Conservation (phyloP, 2,329 filamentous ascomycete species). For the Microdochium trichocladiopsis region DNA sequence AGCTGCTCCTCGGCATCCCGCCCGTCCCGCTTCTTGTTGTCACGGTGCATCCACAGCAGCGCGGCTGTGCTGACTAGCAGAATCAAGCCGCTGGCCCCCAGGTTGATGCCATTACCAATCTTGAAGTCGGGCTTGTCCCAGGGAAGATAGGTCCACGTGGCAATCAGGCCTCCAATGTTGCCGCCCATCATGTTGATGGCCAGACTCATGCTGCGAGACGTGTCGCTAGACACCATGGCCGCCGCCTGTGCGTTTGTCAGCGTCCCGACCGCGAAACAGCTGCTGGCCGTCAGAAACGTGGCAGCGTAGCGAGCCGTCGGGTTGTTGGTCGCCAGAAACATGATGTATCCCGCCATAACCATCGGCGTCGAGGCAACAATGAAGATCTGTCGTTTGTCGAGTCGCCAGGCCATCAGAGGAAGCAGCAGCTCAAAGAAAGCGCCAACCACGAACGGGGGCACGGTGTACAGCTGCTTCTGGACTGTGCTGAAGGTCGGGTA, state of each 20-base stretch:
- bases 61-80: constrained; percentile 40
- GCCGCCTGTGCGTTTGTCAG: constrained; percentile 61
- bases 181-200: constrained; percentile 1
- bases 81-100: constrained; percentile 47
- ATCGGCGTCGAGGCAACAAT: constrained; percentile 53
- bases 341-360: constrained; percentile 62
- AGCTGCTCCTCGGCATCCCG: constrained; percentile 45
- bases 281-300: constrained; percentile 61
- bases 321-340: constrained; percentile 55
- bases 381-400: constrained; percentile 53
- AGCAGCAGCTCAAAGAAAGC: constrained; percentile 59
- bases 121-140: constrained; percentile 1
- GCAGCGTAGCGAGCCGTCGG: constrained; percentile 57
- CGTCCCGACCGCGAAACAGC: constrained; percentile 56
- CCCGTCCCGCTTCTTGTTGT: constrained; percentile 48
- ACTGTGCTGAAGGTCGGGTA: constrained; percentile 52
- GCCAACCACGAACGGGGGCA: constrained; percentile 64
- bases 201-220: background rate
- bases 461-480: constrained; percentile 61
- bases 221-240: background rate
- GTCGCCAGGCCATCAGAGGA: constrained; percentile 53
- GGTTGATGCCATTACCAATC: constrained; percentile 35
- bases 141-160: background rate
- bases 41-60: constrained; percentile 50
- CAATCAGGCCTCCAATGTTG: constrained; percentile 1